Base-by-base conservation (phyloP, 2,329 filamentous ascomycete genomes). In the Pestalotiopsis sp. region DNA sequence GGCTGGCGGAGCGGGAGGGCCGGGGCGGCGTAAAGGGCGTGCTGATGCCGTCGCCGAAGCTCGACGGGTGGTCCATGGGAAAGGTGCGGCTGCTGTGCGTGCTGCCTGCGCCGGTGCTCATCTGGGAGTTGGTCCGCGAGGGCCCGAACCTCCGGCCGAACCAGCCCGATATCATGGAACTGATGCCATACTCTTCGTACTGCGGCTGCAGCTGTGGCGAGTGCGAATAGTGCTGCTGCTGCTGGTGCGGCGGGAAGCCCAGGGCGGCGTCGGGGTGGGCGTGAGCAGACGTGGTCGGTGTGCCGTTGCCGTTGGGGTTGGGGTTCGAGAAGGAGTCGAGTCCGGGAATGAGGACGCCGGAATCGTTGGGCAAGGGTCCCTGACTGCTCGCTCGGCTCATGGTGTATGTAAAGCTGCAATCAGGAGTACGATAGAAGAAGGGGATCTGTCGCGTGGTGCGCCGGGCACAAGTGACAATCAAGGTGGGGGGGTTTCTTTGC, bases 1-100 rank as follows among this genome's bases (percentile, higher is more conserved):
- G 94, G 13, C 92, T 94, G 6, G 88, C 86, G 65, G 87, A 89
- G 71, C 92, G 88, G 5, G 60, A 63, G 35, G 60, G 60, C 39
- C 60, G 38, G 67, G 86, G 83, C 70, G 88, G 86, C 26, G 83
- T 84, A 78, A 89, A 92, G 70, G 91, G 85, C 65, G 86, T 85
- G 71, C 84, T 82, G 77, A 89, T 81, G 71, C 85, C 84, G 71
- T 86, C 82, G 39, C 80, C 80, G 60, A 71, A 68, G 62, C 52
- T 48, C 60, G 61, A 39, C 38, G 58, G 61, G 71, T 63, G 40
- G 67, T 69, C 65, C 22, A 68, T 62, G 22, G 64, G 70, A 35
- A 52, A 70, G 56, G 66, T 52, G 4, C 40, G 38, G 68, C 65
- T 66, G 67, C 57, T 39, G 22, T 59, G 64, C 65, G 39, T 67